Evolutionary conservation across 225 moss, liverwort and hornwort species (phyloP).

Genomic region (Neckera pumila): DNA sequence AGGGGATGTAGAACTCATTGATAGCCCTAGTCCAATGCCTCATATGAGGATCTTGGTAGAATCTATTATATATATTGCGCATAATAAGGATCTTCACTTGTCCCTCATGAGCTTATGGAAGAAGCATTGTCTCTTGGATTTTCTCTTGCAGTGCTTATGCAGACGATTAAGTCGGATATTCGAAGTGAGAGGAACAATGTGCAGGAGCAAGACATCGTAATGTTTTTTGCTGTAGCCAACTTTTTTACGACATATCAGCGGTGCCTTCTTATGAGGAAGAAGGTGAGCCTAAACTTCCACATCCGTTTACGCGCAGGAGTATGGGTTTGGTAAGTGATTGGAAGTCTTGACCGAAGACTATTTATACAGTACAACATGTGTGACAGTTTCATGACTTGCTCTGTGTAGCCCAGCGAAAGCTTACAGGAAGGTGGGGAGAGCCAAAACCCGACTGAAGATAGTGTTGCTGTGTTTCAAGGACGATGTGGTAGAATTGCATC

Average conservation of each 20-base stretch:
- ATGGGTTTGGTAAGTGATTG: not conserved
- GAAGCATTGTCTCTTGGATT: not conserved
- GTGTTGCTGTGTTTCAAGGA: constrained; percentile 27
- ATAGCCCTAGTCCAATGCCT: too few species aligned
- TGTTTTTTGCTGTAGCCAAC: constrained; percentile 69
- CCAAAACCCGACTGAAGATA: not conserved
- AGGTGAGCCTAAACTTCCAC: constrained; percentile 22
- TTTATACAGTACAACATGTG: not conserved
- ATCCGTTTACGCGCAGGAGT: not conserved
- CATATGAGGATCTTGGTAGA: not conserved
- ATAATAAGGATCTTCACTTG: not conserved
- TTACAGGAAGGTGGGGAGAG: not conserved
- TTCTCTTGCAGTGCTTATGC: constrained; percentile 69
- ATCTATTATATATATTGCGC: not conserved
- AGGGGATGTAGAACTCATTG: not conserved
- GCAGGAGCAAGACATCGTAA: constrained; percentile 50
- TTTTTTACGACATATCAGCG: constrained; percentile 72
- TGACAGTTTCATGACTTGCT: not conserved
- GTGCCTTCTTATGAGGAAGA: constrained; percentile 22
- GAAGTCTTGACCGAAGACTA: not conserved
- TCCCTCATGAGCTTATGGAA: not conserved
- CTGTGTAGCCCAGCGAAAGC: constrained; percentile 12
- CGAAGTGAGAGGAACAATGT: constrained; percentile 54
- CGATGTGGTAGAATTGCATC: constrained; percentile 69
- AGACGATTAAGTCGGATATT: constrained; percentile 81